Evolutionary conservation across 768 basidiomycete genomes (phyloP).

Genomic region (Auriscalpium orientale): DNA sequence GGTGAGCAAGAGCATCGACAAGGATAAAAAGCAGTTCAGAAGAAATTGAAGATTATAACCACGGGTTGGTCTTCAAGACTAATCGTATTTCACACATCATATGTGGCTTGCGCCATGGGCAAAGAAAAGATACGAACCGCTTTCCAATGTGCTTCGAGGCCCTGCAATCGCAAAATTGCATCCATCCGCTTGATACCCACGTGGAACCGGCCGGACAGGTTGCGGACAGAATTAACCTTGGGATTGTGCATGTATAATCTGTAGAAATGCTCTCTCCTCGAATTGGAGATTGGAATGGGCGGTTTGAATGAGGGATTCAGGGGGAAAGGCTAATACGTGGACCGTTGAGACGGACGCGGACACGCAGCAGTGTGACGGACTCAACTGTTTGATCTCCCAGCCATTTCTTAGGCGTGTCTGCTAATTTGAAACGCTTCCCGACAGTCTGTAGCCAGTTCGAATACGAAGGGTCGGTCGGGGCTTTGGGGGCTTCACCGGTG

Average conservation of each 20-base stretch:
- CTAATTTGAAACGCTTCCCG: conserved; percentile 10
- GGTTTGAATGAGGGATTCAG: conserved; percentile 81
- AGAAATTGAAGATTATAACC: conserved; percentile 48
- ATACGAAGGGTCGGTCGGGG: neutral
- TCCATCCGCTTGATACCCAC: conserved; percentile 74
- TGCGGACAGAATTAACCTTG: conserved; percentile 44
- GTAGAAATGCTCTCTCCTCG: conserved; percentile 50
- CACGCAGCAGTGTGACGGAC: conserved; percentile 21
- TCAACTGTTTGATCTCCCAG: conserved; percentile 49
- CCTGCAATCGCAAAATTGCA: conserved; percentile 78
- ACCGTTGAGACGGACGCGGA: conserved; percentile 8
- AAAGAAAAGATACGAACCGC: conserved; percentile 45
- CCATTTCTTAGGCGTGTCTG: conserved; percentile 45
- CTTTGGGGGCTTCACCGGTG: conserved; percentile 2
- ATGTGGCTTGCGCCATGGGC: conserved; percentile 4
- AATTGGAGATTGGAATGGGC: conserved; percentile 66
- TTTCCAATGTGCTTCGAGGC: conserved; percentile 61
- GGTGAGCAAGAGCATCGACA: neutral
- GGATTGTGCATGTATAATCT: conserved; percentile 53
- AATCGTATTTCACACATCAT: conserved; percentile 75
- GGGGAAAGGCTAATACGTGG: conserved; percentile 65
- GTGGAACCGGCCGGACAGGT: conserved; percentile 53
- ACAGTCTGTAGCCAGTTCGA: conserved; percentile 5
- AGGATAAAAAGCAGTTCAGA: conserved; percentile 16
- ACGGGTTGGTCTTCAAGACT: conserved; percentile 84